Evolutionary conservation across 2,329 filamentous ascomycete genomes (phyloP).

Genomic region (Elsinoe ampelina): DNA sequence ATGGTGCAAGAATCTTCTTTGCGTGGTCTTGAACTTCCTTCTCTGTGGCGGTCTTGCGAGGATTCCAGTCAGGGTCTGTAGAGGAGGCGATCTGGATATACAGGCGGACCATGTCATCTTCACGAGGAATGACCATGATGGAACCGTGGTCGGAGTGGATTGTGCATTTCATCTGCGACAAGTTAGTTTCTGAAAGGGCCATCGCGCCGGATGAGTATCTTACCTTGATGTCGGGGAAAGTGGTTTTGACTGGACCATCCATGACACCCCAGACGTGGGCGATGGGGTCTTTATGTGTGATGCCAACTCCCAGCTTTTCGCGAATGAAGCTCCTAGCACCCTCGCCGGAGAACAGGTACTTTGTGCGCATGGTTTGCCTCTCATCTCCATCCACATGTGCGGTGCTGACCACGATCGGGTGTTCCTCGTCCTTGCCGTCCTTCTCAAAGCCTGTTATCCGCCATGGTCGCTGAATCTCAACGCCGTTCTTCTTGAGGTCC

Average conservation of each 20-base stretch:
- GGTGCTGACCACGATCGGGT: constrained; percentile 71
- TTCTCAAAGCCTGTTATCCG: constrained; percentile 54
- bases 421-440: constrained; percentile 52
- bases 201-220: constrained; percentile 10
- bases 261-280: constrained; percentile 58
- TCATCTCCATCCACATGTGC: constrained; percentile 65
- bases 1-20: constrained; percentile 51
- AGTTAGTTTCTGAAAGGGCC: neutral
- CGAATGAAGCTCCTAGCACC: constrained; percentile 53
- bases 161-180: constrained; percentile 54
- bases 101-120: constrained; percentile 46
- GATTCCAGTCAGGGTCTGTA: constrained; percentile 51
- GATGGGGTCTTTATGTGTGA: constrained; percentile 54
- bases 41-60: constrained; percentile 49
- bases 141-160: constrained; percentile 55
- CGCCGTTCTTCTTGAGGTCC: constrained; percentile 51
- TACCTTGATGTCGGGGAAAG: constrained; percentile 55
- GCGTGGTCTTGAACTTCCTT: constrained; percentile 51
- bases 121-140: constrained; percentile 53
- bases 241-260: constrained; percentile 54
- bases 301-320: constrained; percentile 57
- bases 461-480: constrained; percentile 50
- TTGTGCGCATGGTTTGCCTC: constrained; percentile 55
- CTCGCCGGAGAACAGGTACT: constrained; percentile 56
- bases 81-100: constrained; percentile 55